Percentiles rank a stretch among this genome's conserved stretches.
phyloP scores from a whole-genome alignment of 169 alveolate species.

The Cyclospora cayetanensis region DNA sequence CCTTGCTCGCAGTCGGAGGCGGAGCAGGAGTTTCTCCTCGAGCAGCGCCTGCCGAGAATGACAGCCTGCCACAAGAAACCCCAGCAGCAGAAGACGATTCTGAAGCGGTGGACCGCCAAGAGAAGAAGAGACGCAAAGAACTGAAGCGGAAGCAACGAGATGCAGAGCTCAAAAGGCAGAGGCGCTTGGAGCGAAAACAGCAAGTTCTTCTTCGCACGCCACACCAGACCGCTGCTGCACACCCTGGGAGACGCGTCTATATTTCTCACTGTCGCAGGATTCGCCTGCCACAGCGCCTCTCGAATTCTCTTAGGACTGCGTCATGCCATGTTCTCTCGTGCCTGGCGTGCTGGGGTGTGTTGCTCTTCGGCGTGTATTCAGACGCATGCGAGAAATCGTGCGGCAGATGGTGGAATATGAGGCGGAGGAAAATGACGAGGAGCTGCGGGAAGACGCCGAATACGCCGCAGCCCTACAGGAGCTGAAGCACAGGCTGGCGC shows the following conservation, averaged over 20 bases:
- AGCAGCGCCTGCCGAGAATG: not conserved
- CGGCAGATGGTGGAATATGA: conserved; percentile 57
- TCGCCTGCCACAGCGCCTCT: no score
- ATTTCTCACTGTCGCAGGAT: no score
- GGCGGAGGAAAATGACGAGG: conserved; percentile 72
- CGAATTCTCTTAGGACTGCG: no score
- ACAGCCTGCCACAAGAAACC: not conserved
- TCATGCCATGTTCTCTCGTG: no score
- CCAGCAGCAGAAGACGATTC: not conserved
- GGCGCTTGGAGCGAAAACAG: not conserved
- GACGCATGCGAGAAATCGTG: conserved; percentile 49
- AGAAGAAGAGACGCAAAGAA: not conserved
- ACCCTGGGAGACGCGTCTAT: no score
- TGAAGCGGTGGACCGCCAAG: not conserved
- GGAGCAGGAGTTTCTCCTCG: not conserved
- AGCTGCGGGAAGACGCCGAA: conserved; percentile 49
- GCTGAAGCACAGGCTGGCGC: conserved; percentile 12
- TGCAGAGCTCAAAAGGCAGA: not conserved
- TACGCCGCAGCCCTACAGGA: conserved; percentile 50
- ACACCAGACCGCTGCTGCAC: not conserved
- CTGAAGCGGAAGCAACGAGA: not conserved
- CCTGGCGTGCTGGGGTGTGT: not conserved
- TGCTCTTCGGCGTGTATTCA: not conserved
- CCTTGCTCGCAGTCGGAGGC: not conserved
- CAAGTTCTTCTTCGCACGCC: not conserved